Evolutionary conservation across 768 basidiomycete species (phyloP).

Genomic region (Exsudoporus frostii): DNA sequence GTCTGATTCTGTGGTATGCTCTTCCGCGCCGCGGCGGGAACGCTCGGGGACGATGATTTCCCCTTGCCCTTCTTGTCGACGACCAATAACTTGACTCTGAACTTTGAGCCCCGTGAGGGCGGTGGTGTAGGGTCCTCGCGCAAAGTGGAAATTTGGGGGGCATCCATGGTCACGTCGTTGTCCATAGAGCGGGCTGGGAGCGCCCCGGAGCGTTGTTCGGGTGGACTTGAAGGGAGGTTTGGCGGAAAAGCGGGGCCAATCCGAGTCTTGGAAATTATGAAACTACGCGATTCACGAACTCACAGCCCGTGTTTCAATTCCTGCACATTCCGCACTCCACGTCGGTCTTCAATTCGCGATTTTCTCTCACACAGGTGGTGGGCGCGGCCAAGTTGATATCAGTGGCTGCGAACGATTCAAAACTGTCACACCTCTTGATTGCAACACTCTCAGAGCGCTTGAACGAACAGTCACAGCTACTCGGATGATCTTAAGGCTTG

Average conservation of each 20-base stretch:
- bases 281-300: neutral
- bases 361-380: conserved; percentile 15
- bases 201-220: neutral
- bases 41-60: conserved; percentile 33
- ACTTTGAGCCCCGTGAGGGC: conserved; percentile 41
- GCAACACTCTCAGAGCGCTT: neutral
- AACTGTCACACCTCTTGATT: neutral
- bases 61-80: conserved; percentile 41
- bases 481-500: neutral
- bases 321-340: neutral
- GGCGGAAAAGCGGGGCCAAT: neutral
- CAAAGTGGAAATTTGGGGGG: conserved; percentile 78
- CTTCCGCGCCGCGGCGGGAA: conserved; percentile 21
- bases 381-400: neutral
- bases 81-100: conserved; percentile 50
- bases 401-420: neutral
- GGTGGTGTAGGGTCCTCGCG: conserved; percentile 72
- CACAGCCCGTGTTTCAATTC: neutral
- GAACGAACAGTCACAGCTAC: too few relatives aligned
- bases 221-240: neutral
- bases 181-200: conserved; percentile 27
- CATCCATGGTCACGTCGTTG: conserved; percentile 64
- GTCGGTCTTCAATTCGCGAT: conserved; percentile 1
- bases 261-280: neutral
- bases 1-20: conserved; percentile 13